A percentile compares a stretch with the other conserved stretches of the same genome.
Evolutionary conservation across 2,329 filamentous ascomycete genomes (phyloP).

Genomic region (Neonectria magnoliae): DNA sequence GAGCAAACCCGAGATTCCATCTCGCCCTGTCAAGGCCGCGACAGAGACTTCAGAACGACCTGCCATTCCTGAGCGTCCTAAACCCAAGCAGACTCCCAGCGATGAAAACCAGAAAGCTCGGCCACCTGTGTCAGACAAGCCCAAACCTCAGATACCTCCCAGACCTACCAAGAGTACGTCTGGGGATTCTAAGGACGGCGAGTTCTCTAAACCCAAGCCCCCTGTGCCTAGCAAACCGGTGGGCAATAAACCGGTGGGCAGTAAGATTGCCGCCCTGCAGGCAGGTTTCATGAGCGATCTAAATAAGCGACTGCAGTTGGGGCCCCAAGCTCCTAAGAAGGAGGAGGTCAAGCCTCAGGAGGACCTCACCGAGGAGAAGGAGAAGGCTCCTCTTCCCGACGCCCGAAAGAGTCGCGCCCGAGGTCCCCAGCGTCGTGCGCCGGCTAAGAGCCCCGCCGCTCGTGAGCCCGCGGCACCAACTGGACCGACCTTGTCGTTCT

Average conservation of each 20-base stretch:
- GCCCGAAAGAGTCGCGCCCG: constrained; percentile 90
- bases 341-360: constrained; percentile 71
- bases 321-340: constrained; percentile 82
- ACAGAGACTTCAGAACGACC: constrained; percentile 54
- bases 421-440: constrained; percentile 82
- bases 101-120: constrained; percentile 51
- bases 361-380: constrained; percentile 65
- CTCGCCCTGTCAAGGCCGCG: constrained; percentile 51
- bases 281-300: constrained; percentile 93
- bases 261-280: constrained; percentile 91
- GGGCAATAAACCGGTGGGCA: constrained; percentile 81
- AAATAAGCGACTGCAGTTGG: constrained; percentile 87
- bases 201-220: constrained; percentile 78
- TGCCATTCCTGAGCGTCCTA: constrained; percentile 62
- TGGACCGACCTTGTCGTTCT: constrained; percentile 58
- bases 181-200: constrained; percentile 53
- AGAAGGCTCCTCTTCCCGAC: constrained; percentile 85
- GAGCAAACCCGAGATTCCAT: constrained; percentile 44
- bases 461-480: constrained; percentile 42
- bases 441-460: constrained; percentile 60
- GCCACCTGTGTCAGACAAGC: constrained; percentile 60
- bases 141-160: constrained; percentile 69
- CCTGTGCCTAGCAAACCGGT: constrained; percentile 78
- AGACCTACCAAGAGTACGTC: constrained; percentile 66
- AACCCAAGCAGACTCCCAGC: constrained; percentile 56